These are phyloP conservation scores for Reutealis trisperma DNA, from an alignment of 345 rosid genomes.

Conservation along the genomic window DNA sequence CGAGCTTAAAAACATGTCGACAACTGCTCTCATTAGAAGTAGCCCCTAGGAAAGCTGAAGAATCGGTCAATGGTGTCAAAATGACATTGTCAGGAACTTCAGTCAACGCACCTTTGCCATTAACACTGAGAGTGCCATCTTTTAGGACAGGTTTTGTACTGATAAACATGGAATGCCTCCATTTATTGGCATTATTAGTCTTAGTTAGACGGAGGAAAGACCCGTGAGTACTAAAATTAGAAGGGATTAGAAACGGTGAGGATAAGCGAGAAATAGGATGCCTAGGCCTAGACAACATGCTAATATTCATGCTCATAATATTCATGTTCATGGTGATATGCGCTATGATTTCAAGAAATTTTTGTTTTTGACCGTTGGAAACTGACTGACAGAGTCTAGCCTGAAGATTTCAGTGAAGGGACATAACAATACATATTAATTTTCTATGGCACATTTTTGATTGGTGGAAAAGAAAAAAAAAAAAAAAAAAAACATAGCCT, in stretches of 20 bases:
- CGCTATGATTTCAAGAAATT: neutral
- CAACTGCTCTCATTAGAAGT: conserved; percentile 34
- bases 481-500: neutral
- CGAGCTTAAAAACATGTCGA: conserved; percentile 58
- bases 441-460: too few relatives aligned
- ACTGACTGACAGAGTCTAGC: neutral
- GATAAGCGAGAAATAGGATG: conserved; percentile 11
- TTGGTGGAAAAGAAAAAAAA: neutral
- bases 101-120: conserved; percentile 35
- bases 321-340: conserved; percentile 2
- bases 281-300: conserved; percentile 8
- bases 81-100: conserved; percentile 46
- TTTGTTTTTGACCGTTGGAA: neutral
- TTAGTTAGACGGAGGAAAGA: conserved; percentile 9
- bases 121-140: conserved; percentile 40
- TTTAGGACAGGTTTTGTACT: conserved; percentile 37
- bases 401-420: too few relatives aligned
- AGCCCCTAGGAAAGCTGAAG: conserved; percentile 51
- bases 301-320: neutral
- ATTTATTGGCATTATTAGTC: conserved; percentile 10
- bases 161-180: conserved; percentile 46
- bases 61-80: conserved; percentile 40
- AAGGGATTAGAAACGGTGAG: conserved; percentile 4
- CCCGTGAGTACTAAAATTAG: neutral
- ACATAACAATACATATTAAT: too few relatives aligned